Percentiles rank a stretch among this genome's conserved stretches.
phyloP scores from a whole-genome alignment of 768 basidiomycete species.

The Vishniacozyma victoriae region DNA sequence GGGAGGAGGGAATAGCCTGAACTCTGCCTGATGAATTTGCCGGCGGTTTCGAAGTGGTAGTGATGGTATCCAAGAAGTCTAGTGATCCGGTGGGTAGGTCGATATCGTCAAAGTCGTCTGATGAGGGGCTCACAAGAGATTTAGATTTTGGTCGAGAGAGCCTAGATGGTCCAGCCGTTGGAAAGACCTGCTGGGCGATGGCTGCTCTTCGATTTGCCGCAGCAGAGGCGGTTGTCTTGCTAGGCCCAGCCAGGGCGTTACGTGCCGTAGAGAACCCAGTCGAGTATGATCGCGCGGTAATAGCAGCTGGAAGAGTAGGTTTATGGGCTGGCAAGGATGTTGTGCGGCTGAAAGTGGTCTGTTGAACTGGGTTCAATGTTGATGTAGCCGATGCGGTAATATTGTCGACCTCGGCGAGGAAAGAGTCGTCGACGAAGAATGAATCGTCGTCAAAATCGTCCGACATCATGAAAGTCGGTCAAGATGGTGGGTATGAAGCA shows the following conservation, averaged over 20 bases:
- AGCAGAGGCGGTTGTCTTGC: background rate
- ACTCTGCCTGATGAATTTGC: constrained; percentile 1
- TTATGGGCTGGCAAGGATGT: background rate
- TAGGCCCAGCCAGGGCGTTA: background rate
- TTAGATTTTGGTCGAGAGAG: no score
- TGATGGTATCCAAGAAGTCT: constrained; percentile 5
- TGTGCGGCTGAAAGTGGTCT: background rate
- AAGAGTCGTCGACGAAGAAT: constrained; percentile 33
- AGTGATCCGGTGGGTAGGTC: constrained; percentile 8
- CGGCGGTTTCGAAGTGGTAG: background rate
- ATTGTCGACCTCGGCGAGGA: constrained; percentile 35
- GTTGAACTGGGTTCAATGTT: background rate
- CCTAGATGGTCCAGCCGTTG: background rate
- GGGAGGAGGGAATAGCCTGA: constrained; percentile 14
- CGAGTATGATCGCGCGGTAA: background rate
- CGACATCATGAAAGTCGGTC: no score
- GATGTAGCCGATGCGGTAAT: constrained; percentile 21
- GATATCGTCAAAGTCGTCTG: constrained; percentile 9
- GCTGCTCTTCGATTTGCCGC: background rate
- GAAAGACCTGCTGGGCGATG: background rate
- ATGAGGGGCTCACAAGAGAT: constrained; percentile 13
- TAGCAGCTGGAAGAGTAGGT: no score
- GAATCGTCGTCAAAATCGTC: constrained; percentile 39
- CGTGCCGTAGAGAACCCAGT: background rate
- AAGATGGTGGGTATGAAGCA: no score